Base-by-base conservation (phyloP, 495 filamentous ascomycete species). In the Podospora pseudopauciseta region DNA sequence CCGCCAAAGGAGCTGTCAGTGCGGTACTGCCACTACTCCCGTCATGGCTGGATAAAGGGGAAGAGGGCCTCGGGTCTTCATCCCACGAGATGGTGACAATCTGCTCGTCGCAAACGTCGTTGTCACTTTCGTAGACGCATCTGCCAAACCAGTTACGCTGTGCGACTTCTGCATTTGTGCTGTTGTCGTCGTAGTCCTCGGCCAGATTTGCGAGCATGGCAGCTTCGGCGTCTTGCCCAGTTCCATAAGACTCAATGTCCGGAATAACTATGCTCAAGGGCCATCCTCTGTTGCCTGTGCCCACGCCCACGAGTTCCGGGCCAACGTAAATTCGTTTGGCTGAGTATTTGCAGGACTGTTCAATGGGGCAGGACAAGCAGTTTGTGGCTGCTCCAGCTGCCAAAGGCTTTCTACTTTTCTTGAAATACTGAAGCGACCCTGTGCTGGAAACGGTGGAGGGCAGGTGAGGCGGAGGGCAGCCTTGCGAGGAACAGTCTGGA, bases 41-140 rank as follows among this genome's bases (percentile, higher is more conserved):
- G 23, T 28, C 9, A 1, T n/a, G 28, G 3, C 11, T 26, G 39
- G 39, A 11, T 23, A 49, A 49, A 3, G 39, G 3, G 39, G 39
- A 16, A 9, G 23, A 23, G 3, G 63, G 65, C 23, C 84, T 58
- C 0, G 81, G 81, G 66, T 90, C 87, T 26, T 90, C 88, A 53
- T 93, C 88, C 94, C 95, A 98, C 2, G 84, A 86, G 26, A 97
- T 86, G 0, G 89, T 93, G 9, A 98, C 95, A 30, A 89, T 80
- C 76, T 98, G 94, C 73, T 97, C 92, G 75, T 99, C 95, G 74
- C 89, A 92, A 26, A 94, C 95, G 73, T 93, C 88, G 73, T 97
- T 99, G 76, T 94, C 92, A 18, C 88, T 83, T 76, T 97, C 95
- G 78, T 89, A 99, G 9, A 99, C 95, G 75, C 96, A 99, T 34